Conservation (phyloP, 163 green algal species). For the Coccomyxa subellipsoidea region DNA sequence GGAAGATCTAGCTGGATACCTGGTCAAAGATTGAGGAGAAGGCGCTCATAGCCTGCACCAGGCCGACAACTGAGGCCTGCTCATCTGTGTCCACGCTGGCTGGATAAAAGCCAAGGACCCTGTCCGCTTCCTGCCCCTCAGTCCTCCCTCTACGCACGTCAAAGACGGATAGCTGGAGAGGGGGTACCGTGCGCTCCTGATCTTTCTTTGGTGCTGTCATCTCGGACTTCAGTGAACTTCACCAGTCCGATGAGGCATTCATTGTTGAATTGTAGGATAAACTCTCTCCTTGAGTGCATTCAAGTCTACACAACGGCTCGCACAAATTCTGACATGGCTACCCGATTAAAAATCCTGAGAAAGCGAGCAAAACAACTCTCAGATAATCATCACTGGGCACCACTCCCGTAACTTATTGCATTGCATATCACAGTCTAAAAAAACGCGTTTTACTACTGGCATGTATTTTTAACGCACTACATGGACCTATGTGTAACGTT, state of each 20-base stretch:
- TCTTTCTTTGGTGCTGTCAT: neutral
- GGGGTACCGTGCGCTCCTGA: neutral
- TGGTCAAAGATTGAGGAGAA: slow-evolving; percentile 18
- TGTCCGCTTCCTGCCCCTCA: slow-evolving; percentile 14
- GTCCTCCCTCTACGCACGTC: slow-evolving; percentile 16
- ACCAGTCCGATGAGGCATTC: neutral
- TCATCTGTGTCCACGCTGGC: neutral
- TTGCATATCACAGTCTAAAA: too few species aligned
- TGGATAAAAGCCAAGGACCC: slow-evolving; percentile 15
- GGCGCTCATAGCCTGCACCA: slow-evolving; percentile 12
- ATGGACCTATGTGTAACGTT: too few species aligned
- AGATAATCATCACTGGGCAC: too few species aligned
- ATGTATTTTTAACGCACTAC: too few species aligned
- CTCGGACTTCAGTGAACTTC: neutral
- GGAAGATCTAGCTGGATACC: neutral
- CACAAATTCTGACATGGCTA: too few species aligned
- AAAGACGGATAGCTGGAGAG: slow-evolving; percentile 24
- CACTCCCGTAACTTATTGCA: too few species aligned
- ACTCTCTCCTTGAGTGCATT: too few species aligned
- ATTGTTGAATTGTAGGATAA: too few species aligned
- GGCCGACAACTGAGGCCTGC: slow-evolving; percentile 10
- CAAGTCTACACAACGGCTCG: too few species aligned
- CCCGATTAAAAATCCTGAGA: too few species aligned
- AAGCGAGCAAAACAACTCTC: too few species aligned
- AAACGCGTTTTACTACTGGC: too few species aligned